phyloP scores from a whole-genome alignment of 1,284 basidiomycete genomes.

The Wolfiporia cocos region DNA sequence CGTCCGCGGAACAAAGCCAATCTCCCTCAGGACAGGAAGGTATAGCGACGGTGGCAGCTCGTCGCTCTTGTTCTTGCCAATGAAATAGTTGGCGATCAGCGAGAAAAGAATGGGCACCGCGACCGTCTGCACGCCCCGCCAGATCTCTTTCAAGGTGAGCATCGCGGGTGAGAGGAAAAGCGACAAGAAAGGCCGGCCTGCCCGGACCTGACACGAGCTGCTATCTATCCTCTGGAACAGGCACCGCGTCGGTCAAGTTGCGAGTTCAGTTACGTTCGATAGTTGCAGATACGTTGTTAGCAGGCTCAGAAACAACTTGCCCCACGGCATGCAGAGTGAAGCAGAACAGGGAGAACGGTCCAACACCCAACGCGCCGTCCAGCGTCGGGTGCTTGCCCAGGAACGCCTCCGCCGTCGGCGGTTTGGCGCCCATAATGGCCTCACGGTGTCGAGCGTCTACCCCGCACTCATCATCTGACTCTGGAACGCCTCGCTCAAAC shows the following conservation, averaged over 20 bases:
- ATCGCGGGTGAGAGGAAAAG: too few species aligned
- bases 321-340: too few species aligned
- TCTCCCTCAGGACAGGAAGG: conserved; percentile 17
- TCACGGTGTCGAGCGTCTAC: conserved; percentile 14
- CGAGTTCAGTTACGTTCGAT: too few species aligned
- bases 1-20: conserved; percentile 15
- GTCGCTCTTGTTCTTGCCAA: conserved; percentile 8
- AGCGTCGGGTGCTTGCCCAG: background rate
- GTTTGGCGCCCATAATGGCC: too few species aligned
- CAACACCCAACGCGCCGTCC: too few species aligned
- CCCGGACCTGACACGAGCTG: too few species aligned
- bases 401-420: background rate
- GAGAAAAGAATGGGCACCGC: conserved; percentile 17
- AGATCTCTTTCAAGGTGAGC: conserved; percentile 15
- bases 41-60: conserved; percentile 12
- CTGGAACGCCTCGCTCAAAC: conserved; percentile 4
- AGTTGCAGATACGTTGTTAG: too few species aligned
- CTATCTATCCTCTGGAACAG: too few species aligned
- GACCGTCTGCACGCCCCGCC: conserved; percentile 12
- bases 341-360: too few species aligned
- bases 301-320: too few species aligned
- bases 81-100: conserved; percentile 9
- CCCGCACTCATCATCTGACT: conserved; percentile 24
- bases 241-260: too few species aligned
- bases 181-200: background rate